Conservation (phyloP, 169 alveolate genomes). For the Pseudocohnilembus persalinus region DNA sequence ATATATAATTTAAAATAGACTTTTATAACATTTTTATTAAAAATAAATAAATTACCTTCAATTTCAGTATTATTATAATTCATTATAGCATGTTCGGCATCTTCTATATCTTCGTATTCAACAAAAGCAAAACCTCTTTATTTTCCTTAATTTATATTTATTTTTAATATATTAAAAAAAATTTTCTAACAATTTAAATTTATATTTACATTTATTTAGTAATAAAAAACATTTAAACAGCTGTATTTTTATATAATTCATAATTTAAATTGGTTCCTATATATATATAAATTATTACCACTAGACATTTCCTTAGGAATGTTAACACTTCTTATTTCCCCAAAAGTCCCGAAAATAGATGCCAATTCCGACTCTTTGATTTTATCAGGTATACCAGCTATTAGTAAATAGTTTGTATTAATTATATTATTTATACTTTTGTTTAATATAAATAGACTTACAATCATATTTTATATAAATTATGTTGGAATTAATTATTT, state of each 20-base stretch:
- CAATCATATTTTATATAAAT: too few species aligned
- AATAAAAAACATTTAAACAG: too few species aligned
- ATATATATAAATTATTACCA: too few species aligned
- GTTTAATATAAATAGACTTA: too few species aligned
- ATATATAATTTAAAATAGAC: too few species aligned
- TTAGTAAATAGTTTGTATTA: too few species aligned
- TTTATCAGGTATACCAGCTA: not conserved
- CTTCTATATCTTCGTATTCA: not conserved
- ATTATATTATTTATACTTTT: too few species aligned
- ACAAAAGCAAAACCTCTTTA: not conserved
- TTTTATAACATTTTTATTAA: too few species aligned
- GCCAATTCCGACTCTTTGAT: not conserved
- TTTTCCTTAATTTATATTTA: not conserved
- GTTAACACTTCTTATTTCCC: not conserved
- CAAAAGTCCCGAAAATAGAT: not conserved
- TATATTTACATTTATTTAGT: not conserved
- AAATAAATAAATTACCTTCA: not conserved
- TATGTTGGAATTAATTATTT: too few species aligned
- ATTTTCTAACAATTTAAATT: too few species aligned
- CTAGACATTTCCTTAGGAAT: not conserved
- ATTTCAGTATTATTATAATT: conserved; percentile 12
- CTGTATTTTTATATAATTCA: not conserved
- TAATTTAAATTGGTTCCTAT: too few species aligned
- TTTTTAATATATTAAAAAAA: too few species aligned
- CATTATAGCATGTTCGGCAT: not conserved